Conservation (phyloP, 441 rosid genomes). For the Syzygium malaccense region DNA sequence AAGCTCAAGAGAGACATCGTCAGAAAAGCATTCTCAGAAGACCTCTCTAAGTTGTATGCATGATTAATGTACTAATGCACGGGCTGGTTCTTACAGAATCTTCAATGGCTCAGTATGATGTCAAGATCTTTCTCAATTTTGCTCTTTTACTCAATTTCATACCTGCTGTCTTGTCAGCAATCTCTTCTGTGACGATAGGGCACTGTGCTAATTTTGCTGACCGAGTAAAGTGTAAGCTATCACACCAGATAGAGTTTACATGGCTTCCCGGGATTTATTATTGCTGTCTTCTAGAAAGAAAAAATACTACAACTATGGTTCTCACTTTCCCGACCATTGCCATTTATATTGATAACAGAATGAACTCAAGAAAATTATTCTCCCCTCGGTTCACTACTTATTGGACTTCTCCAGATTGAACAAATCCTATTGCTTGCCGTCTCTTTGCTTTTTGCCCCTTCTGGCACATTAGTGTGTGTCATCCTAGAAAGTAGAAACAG, state of each 20-base stretch:
- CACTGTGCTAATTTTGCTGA: not conserved
- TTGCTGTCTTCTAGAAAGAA: not conserved
- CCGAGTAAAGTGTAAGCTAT: not conserved
- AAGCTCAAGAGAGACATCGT: constrained; percentile 86
- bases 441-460: not conserved
- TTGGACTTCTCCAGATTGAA: not conserved
- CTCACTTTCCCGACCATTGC: not conserved
- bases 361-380: not conserved
- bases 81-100: constrained; percentile 1
- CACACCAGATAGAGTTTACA: not conserved
- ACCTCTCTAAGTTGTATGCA: constrained; percentile 60
- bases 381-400: not conserved
- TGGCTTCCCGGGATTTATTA: not conserved
- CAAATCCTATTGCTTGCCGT: not conserved
- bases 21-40: constrained; percentile 57
- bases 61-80: constrained; percentile 6
- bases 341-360: not conserved
- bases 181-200: not conserved
- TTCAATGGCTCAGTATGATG: not conserved
- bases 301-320: not conserved
- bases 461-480: not conserved
- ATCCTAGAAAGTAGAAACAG: not conserved
- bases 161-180: not conserved
- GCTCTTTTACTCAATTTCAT: not conserved
- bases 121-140: not conserved